Evolutionary conservation across 2,329 filamentous ascomycete species (phyloP).

Genomic region (Phialocephala sp.): DNA sequence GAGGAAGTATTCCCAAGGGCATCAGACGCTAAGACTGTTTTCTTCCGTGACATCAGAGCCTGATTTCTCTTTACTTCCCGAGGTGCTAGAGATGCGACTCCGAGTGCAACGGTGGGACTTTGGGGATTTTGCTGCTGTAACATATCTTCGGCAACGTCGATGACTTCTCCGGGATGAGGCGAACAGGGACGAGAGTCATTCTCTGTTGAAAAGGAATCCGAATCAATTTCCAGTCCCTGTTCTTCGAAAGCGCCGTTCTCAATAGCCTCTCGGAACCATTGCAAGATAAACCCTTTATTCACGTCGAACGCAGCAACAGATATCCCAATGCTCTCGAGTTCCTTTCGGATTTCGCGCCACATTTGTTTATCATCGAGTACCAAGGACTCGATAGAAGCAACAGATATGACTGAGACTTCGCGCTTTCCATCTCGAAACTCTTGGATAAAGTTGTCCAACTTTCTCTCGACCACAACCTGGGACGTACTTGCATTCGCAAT

Average conservation of each 20-base stretch:
- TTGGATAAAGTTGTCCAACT: conserved; percentile 11
- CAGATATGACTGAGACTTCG: conserved; percentile 16
- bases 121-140: not conserved
- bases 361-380: conserved; percentile 10
- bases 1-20: no score
- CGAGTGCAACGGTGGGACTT: not conserved
- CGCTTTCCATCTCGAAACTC: conserved; percentile 15
- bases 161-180: not conserved
- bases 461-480: conserved; percentile 10
- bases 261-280: conserved; percentile 15
- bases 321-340: conserved; percentile 20
- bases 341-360: conserved; percentile 17
- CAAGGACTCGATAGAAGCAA: conserved; percentile 12
- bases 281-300: conserved; percentile 12
- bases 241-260: conserved; percentile 10
- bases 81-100: no score
- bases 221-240: not conserved
- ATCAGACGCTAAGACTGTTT: no score
- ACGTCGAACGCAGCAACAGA: conserved; percentile 15
- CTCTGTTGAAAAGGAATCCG: not conserved
- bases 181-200: not conserved
- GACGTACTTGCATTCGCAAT: not conserved
- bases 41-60: no score
- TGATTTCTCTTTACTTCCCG: no score
- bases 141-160: not conserved